Conservation (phyloP, 1,139 yeast species). For the Blastobotrys buckinghamii region DNA sequence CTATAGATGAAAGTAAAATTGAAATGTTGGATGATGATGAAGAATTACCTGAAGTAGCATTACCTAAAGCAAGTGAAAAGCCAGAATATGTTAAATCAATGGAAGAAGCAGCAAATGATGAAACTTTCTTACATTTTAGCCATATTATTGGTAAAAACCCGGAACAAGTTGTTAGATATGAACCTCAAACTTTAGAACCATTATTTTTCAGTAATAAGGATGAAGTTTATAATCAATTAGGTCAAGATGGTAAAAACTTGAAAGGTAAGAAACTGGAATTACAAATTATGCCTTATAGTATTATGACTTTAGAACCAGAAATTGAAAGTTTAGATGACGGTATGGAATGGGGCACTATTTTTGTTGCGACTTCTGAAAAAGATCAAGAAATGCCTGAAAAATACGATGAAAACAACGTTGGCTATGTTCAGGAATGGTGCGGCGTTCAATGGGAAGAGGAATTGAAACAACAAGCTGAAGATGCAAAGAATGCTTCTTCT, state of each 20-base stretch:
- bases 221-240: constrained; percentile 40
- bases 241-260: constrained; percentile 36
- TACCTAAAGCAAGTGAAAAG: constrained; percentile 15
- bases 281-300: constrained; percentile 92
- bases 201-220: constrained; percentile 65
- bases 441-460: constrained; percentile 88
- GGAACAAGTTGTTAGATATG: constrained; percentile 78
- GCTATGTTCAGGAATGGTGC: constrained; percentile 83
- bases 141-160: constrained; percentile 75
- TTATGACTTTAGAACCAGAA: constrained; percentile 66
- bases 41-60: constrained; percentile 8
- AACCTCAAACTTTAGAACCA: constrained; percentile 51
- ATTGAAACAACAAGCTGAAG: neutral
- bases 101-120: constrained; percentile 41
- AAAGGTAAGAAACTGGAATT: constrained; percentile 61
- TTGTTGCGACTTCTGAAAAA: constrained; percentile 73
- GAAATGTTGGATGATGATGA: constrained; percentile 27
- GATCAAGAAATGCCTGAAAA: constrained; percentile 52
- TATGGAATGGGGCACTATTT: constrained; percentile 97
- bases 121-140: constrained; percentile 71
- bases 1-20: constrained; percentile 14
- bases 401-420: constrained; percentile 57
- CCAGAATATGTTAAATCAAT: constrained; percentile 20
- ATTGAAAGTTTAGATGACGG: constrained; percentile 49
- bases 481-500: neutral